Evolutionary conservation across 2,329 filamentous ascomycete species (phyloP), one percentile per base, ranked within the genome.

Genomic region (Sporothrix euskadiensis): DNA sequence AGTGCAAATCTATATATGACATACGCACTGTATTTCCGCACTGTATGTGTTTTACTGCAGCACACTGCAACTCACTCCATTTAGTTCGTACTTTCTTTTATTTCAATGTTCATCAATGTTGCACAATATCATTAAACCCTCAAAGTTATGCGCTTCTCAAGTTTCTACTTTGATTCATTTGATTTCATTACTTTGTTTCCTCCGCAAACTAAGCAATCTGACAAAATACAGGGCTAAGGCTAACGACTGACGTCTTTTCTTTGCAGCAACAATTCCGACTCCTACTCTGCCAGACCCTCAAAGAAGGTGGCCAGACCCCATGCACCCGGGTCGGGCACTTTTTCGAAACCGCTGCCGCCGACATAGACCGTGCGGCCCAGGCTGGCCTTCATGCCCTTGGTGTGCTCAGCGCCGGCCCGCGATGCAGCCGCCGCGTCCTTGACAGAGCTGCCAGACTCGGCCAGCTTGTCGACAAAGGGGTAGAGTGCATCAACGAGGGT

Each of bases 351-450:
- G 80, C 85, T 88, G 75, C 91, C 92, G 75, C 92, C 93, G 69
- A 97, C 89, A 80, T 97, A 97, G 12, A 96, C 93, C 1, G 91
- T 89, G 74, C 94, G 85, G 8, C 96, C 96, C 56, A 99, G 84
- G 78, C 91, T 96, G 57, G 96, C 93, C 81, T 92, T 89, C 94
- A 99, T 98, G 32, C 91, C 92, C 84, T 94, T 97, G 26, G 96
- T 98, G 41, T 88, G 88, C 76, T 95, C 91, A 4, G 94, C 92
- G 0, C 92, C 96, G 65, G 89, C 85, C 76, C 88, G 88, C 0
- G 94, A 91, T 1, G 93, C 94, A 78, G 89, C 85, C 0, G 93
- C 94, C 8, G 96, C 94, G 79, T 89, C 85, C 76, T 88, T 87
- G 26, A 96, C 81, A 2, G 68, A 41, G 79, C 92, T 44, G 16